Conservation (phyloP, 1,139 yeast species). For the Yamadazyma dendronema region DNA sequence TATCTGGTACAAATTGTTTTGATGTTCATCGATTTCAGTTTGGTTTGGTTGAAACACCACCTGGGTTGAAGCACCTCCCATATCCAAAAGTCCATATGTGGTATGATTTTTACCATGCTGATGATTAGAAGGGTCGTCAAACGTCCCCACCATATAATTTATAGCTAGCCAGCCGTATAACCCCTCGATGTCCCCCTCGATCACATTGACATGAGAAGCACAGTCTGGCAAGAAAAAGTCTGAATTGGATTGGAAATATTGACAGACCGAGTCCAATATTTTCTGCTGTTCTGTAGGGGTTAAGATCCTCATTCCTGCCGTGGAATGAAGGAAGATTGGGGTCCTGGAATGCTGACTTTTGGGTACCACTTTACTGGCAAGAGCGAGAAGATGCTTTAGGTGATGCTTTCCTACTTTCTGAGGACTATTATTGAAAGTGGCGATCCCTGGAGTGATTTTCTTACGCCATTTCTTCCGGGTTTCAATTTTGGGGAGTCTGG, state of each 20-base stretch:
- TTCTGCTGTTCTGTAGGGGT: conserved; percentile 52
- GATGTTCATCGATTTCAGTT: conserved; percentile 53
- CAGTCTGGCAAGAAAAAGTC: conserved; percentile 61
- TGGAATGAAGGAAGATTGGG: conserved; percentile 74
- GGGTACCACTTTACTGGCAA: conserved; percentile 64
- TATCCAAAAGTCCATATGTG: conserved; percentile 74
- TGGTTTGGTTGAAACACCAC: conserved; percentile 72
- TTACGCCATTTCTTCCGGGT: conserved; percentile 54
- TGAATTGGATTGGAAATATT: conserved; percentile 50
- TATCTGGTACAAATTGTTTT: conserved; percentile 53
- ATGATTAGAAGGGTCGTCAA: conserved; percentile 49
- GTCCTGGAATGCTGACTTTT: conserved; percentile 65
- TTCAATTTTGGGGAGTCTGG: conserved; percentile 37
- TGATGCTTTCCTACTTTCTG: conserved; percentile 61
- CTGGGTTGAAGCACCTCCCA: conserved; percentile 91
- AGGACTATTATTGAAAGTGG: conserved; percentile 51
- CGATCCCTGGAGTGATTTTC: conserved; percentile 67
- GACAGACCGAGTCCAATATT: conserved; percentile 55
- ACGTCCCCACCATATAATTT: conserved; percentile 63
- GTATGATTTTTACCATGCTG: conserved; percentile 52
- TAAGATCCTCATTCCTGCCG: conserved; percentile 77
- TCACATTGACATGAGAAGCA: conserved; percentile 58
- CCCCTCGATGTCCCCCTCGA: conserved; percentile 79
- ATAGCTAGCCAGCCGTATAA: conserved; percentile 80
- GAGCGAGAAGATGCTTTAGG: conserved; percentile 50